phyloP scores from a whole-genome alignment of 2,329 filamentous ascomycete genomes.

The Pseudogymnoascus sp. region DNA sequence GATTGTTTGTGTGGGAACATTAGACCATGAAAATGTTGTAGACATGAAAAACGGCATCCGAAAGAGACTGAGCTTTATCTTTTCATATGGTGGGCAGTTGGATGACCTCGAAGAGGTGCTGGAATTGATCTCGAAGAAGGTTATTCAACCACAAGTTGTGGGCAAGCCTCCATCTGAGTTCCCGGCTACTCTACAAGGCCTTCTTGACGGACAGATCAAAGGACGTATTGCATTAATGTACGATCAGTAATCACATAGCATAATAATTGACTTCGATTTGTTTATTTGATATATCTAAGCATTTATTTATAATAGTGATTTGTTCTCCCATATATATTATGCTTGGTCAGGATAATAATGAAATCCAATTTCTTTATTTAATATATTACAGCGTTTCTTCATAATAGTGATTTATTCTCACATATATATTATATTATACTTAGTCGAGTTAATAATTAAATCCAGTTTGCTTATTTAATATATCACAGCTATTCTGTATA shows the following conservation, averaged over 20 bases:
- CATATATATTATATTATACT: too few species aligned
- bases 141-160: conserved; percentile 33
- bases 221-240: conserved; percentile 13
- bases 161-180: conserved; percentile 31
- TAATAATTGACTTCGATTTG: not conserved
- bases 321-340: not conserved
- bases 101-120: conserved; percentile 35
- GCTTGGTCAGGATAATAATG: not conserved
- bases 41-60: conserved; percentile 41
- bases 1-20: conserved; percentile 36
- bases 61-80: conserved; percentile 38
- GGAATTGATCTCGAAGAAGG: conserved; percentile 31
- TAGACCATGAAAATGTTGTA: conserved; percentile 36
- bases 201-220: conserved; percentile 34
- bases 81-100: conserved; percentile 39
- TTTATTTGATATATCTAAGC: not conserved
- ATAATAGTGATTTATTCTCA: not conserved
- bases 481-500: too few species aligned
- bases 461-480: too few species aligned
- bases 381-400: not conserved
- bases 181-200: conserved; percentile 29
- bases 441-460: too few species aligned
- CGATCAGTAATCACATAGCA: not conserved
- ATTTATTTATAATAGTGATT: not conserved
- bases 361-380: not conserved